Evolutionary conservation across 306 rosid species (phyloP).

Genomic region (Prunus davidiana): DNA sequence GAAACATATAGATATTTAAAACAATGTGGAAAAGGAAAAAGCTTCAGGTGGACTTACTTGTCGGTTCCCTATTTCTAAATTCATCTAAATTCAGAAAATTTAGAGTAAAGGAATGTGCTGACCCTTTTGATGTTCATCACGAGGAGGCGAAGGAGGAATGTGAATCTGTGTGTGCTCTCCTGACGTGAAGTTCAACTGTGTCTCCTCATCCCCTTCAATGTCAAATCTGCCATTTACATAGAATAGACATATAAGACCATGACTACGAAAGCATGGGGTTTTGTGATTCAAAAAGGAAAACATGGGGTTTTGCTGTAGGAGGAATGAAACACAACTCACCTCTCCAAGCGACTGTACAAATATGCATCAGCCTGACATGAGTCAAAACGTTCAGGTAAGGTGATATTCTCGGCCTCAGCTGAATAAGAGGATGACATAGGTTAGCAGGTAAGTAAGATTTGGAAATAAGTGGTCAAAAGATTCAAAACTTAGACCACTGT

Average conservation of each 20-base stretch:
- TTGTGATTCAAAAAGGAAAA: background rate
- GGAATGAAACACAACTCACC: background rate
- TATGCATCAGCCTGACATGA: background rate
- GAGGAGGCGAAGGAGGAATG: background rate
- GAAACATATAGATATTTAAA: background rate
- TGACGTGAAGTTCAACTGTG: background rate
- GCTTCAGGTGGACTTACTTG: background rate
- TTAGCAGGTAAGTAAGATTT: constrained; percentile 19
- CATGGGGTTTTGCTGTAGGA: background rate
- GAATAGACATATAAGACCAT: background rate
- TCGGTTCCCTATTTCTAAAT: background rate
- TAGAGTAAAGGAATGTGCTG: background rate
- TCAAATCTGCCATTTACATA: background rate
- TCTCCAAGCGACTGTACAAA: background rate
- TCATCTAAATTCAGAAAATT: constrained; percentile 12
- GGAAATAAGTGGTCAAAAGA: constrained; percentile 2
- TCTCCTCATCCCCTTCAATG: background rate
- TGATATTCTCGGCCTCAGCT: constrained; percentile 30
- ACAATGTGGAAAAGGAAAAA: too few species aligned
- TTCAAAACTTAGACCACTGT: background rate
- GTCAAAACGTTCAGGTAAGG: background rate
- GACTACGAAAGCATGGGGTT: background rate
- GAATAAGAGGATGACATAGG: constrained; percentile 17
- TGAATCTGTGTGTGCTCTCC: background rate
- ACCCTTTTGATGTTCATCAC: background rate